Conservation (phyloP, 78 protist species). For the Dictyostelium brefeldianum region DNA sequence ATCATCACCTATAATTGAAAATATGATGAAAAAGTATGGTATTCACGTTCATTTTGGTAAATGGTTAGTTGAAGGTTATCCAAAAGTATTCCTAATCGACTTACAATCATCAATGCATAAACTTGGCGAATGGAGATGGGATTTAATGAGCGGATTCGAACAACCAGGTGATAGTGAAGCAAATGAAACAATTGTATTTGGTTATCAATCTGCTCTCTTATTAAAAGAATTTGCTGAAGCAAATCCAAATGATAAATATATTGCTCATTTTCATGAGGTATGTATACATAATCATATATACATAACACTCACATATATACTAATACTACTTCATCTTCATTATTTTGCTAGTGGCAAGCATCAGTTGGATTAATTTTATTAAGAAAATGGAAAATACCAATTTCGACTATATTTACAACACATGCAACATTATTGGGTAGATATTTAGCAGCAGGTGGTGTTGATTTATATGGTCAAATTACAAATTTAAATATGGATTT, state of each 20-base stretch:
- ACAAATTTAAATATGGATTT: conserved; percentile 75
- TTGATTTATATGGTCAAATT: conserved; percentile 89
- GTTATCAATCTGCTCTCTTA: conserved; percentile 87
- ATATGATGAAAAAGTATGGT: conserved; percentile 84
- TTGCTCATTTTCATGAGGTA: conserved; percentile 93
- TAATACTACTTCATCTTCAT: neutral
- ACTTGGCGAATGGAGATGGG: conserved; percentile 85
- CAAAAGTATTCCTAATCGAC: conserved; percentile 79
- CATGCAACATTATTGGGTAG: conserved; percentile 94
- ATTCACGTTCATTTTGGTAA: conserved; percentile 88
- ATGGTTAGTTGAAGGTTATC: conserved; percentile 89
- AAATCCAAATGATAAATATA: conserved; percentile 23
- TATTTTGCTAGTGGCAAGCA: conserved; percentile 78
- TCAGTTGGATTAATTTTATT: conserved; percentile 86
- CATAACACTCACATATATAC: neutral
- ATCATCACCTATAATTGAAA: conserved; percentile 51
- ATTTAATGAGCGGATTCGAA: conserved; percentile 73
- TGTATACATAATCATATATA: neutral
- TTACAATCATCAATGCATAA: conserved; percentile 51
- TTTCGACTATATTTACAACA: conserved; percentile 93
- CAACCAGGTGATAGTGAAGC: conserved; percentile 88
- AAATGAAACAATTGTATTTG: conserved; percentile 87
- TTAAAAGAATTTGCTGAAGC: conserved; percentile 82
- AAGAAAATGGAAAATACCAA: conserved; percentile 38
- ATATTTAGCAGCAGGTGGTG: conserved; percentile 90